These are phyloP conservation scores for Pisolithus tinctorius DNA, from an alignment of 768 basidiomycete genomes.

Conservation along the genomic window DNA sequence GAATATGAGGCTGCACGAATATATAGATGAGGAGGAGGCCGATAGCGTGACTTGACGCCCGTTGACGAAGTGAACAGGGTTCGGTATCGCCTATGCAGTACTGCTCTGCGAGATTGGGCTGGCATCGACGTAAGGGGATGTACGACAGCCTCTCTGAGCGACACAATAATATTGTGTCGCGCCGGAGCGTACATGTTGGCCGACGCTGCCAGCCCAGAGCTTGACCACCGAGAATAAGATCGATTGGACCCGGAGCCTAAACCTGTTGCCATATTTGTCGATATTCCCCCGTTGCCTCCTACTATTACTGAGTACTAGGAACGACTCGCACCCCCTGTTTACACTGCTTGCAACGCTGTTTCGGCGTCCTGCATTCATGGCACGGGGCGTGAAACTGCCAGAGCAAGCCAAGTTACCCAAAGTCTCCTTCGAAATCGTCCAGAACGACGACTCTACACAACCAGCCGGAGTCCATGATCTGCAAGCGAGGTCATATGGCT, in stretches of 20 bases:
- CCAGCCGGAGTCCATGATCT: constrained; percentile 59
- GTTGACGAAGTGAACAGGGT: constrained; percentile 43
- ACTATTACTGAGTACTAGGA: no score
- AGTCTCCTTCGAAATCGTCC: constrained; percentile 59
- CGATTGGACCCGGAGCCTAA: no score
- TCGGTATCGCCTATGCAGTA: constrained; percentile 52
- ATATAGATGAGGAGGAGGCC: constrained; percentile 46
- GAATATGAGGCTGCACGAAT: constrained; percentile 76
- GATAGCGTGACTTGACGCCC: constrained; percentile 40
- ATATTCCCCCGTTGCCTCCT: no score
- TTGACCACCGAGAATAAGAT: no score
- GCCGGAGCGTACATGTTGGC: constrained; percentile 37
- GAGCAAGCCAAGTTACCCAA: constrained; percentile 46
- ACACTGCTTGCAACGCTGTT: neutral
- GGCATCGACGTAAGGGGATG: constrained; percentile 40
- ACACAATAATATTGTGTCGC: constrained; percentile 28
- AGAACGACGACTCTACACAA: constrained; percentile 55
- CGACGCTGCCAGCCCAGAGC: no score
- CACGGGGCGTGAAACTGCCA: constrained; percentile 31
- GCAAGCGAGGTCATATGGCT: constrained; percentile 65
- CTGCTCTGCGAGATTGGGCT: constrained; percentile 21
- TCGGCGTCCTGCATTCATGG: constrained; percentile 22
- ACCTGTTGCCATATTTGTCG: no score
- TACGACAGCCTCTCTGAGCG: constrained; percentile 41
- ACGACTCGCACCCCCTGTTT: neutral